A percentile compares a stretch with the other conserved stretches of the same genome.
Conservation (phyloP, 345 rosid genomes). For the Ceriops tagal region DNA sequence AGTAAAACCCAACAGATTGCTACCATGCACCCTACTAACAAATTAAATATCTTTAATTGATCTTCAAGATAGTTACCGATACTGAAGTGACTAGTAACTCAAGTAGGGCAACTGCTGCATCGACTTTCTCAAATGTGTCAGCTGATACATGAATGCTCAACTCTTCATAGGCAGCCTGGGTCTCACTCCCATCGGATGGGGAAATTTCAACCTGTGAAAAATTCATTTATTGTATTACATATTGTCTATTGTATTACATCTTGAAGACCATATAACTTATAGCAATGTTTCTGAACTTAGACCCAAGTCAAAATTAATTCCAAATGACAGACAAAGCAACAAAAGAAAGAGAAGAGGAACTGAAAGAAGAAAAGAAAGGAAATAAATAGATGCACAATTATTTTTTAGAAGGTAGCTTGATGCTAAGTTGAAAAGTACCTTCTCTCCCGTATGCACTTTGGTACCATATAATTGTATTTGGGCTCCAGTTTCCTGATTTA, state of each 20-base stretch:
- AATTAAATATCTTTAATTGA: not conserved
- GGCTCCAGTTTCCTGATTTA: constrained; percentile 80
- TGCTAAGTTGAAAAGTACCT: constrained; percentile 40
- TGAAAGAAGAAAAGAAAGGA: not conserved
- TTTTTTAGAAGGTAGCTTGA: not conserved
- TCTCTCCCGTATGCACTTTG: constrained; percentile 54
- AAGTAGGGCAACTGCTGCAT: constrained; percentile 75
- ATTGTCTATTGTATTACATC: not conserved
- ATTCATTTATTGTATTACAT: not conserved
- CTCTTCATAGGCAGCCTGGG: constrained; percentile 50
- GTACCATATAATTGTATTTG: constrained; percentile 59
- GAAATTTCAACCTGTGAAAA: constrained; percentile 66
- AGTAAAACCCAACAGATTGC: not conserved
- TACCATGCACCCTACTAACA: not conserved
- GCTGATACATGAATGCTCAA: constrained; percentile 67
- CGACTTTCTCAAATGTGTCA: constrained; percentile 81
- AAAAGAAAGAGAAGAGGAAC: not conserved
- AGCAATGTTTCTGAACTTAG: not conserved
- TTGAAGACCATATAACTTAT: constrained; percentile 11
- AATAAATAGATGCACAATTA: not conserved
- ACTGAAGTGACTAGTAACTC: constrained; percentile 75
- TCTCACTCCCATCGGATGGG: constrained; percentile 50
- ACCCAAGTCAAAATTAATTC: not conserved
- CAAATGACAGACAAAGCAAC: not conserved
- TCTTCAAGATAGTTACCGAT: constrained; percentile 37